Evolutionary conservation across 495 filamentous ascomycete genomes (phyloP).

Genomic region (Xylona heveae): DNA sequence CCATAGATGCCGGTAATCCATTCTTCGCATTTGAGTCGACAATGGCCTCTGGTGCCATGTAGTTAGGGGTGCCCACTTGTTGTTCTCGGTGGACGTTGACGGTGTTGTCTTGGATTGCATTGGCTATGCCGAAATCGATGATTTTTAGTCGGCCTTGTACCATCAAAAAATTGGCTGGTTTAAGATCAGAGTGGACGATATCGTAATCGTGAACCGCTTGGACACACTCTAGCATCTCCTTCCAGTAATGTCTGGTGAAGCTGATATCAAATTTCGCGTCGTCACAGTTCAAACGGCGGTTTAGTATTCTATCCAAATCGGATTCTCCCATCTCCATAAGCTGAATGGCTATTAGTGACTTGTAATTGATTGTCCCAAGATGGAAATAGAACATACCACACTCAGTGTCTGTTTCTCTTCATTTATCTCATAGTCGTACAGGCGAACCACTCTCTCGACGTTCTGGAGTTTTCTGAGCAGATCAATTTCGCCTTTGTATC

Average conservation of each 20-base stretch:
- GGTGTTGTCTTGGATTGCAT: slow-evolving; percentile 89
- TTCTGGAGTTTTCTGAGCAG: slow-evolving; percentile 60
- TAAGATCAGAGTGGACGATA: slow-evolving; percentile 90
- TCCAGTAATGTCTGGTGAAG: slow-evolving; percentile 95
- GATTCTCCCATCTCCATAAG: slow-evolving; percentile 97
- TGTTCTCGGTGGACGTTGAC: slow-evolving; percentile 94
- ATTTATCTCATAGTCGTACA: slow-evolving; percentile 89
- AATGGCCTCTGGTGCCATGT: slow-evolving; percentile 91
- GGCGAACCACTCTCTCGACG: slow-evolving; percentile 68
- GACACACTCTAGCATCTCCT: slow-evolving; percentile 95
- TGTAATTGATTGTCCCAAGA: slow-evolving; percentile 1
- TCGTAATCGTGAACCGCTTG: slow-evolving; percentile 69
- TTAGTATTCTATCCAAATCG: slow-evolving; percentile 78
- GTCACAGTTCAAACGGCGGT: slow-evolving; percentile 45
- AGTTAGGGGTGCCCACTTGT: slow-evolving; percentile 90
- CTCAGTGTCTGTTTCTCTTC: slow-evolving; percentile 67
- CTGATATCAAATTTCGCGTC: slow-evolving; percentile 60
- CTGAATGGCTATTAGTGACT: slow-evolving; percentile 15
- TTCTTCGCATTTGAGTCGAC: slow-evolving; percentile 61
- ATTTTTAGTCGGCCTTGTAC: slow-evolving; percentile 66
- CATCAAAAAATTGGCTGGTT: slow-evolving; percentile 88
- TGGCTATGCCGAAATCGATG: slow-evolving; percentile 94
- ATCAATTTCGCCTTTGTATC: slow-evolving; percentile 96
- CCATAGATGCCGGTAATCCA: slow-evolving; percentile 28
- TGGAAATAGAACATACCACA: slow-evolving; percentile 32